Percentiles rank a stretch among this genome's conserved stretches.
phyloP scores from a whole-genome alignment of 805 yeast species.

The Saturnispora mendoncae region DNA sequence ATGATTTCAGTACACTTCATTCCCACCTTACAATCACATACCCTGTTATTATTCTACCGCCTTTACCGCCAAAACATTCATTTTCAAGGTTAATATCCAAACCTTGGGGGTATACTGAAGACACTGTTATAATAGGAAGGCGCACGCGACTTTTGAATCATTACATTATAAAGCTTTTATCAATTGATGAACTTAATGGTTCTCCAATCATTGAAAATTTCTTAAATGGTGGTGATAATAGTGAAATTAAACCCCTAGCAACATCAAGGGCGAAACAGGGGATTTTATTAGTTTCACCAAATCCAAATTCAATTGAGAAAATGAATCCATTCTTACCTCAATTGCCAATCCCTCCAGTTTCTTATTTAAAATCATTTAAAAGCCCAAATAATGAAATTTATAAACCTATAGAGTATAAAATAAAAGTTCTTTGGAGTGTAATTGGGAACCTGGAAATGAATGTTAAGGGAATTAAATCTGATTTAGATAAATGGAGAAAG shows the following conservation, averaged over 20 bases:
- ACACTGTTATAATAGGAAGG: constrained; percentile 34
- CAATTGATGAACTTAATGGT: constrained; percentile 28
- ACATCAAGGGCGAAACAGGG: constrained; percentile 40
- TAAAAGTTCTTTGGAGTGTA: constrained; percentile 13
- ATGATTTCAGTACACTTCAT: constrained; percentile 83
- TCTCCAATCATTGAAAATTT: constrained; percentile 38
- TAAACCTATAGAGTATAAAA: constrained; percentile 21
- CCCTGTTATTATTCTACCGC: constrained; percentile 87
- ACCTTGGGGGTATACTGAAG: constrained; percentile 28
- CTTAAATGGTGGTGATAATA: constrained; percentile 30
- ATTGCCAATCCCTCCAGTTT: constrained; percentile 35
- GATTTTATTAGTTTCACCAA: constrained; percentile 38
- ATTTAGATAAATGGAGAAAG: constrained; percentile 32
- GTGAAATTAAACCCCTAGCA: constrained; percentile 35
- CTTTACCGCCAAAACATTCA: constrained; percentile 84
- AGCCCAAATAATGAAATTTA: constrained; percentile 21
- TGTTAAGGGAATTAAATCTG: constrained; percentile 32
- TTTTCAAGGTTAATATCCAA: constrained; percentile 29
- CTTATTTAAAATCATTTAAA: constrained; percentile 21
- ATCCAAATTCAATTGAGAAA: constrained; percentile 37
- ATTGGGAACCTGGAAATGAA: constrained; percentile 29
- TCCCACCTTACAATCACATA: constrained; percentile 58
- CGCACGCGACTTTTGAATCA: constrained; percentile 38
- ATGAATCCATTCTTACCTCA: constrained; percentile 41
- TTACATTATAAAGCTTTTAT: constrained; percentile 35